These are phyloP conservation scores for Adansonia rubrostipa DNA, from an alignment of 441 rosid species.

Conservation along the genomic window DNA sequence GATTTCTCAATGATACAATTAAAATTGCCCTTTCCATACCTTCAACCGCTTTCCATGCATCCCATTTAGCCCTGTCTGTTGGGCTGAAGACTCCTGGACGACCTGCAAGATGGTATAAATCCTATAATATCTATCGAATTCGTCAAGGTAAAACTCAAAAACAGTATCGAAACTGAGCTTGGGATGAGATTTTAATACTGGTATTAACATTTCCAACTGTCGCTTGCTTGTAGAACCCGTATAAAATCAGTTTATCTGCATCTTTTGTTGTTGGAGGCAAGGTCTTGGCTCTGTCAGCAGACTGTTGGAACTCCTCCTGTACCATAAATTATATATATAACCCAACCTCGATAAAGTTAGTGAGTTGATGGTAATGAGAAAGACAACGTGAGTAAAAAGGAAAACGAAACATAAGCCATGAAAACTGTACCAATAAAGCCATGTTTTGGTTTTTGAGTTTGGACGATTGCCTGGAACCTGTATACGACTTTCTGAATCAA, in stretches of 20 bases:
- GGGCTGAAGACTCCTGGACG: constrained; percentile 38
- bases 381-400: neutral
- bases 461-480: too few relatives aligned
- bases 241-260: constrained; percentile 38
- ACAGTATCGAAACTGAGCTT: too few relatives aligned
- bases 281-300: constrained; percentile 35
- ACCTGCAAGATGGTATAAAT: constrained; percentile 23
- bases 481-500: neutral
- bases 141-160: neutral
- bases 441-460: neutral
- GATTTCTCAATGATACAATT: neutral
- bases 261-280: constrained; percentile 36
- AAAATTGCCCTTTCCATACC: constrained; percentile 24
- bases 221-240: constrained; percentile 47
- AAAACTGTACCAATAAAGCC: neutral
- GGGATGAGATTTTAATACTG: constrained; percentile 2
- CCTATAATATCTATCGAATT: neutral
- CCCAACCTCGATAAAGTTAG: neutral
- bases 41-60: constrained; percentile 38
- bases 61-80: constrained; percentile 41
- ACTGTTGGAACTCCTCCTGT: constrained; percentile 38
- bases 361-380: neutral
- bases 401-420: neutral
- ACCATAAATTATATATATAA: neutral
- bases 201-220: constrained; percentile 38